phyloP scores from a whole-genome alignment of 108 stramenopile species.

The Skeletonema potamos region DNA sequence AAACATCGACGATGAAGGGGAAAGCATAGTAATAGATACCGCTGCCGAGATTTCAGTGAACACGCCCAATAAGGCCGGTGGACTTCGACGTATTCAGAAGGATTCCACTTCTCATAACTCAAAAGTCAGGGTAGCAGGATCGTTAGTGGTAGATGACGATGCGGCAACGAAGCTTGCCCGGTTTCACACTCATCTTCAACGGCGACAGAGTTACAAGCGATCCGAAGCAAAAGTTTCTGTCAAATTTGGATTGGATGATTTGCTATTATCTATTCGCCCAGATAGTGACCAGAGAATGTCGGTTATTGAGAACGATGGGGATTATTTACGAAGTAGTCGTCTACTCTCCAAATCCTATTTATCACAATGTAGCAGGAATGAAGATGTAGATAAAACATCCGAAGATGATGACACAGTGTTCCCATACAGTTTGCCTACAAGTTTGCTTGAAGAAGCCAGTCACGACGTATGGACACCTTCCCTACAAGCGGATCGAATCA shows the following conservation, averaged over 20 bases:
- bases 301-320: not conserved
- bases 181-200: slow-evolving; percentile 1
- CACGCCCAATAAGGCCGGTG: slow-evolving; percentile 9
- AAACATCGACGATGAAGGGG: not conserved
- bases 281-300: slow-evolving; percentile 7
- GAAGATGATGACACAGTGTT: not conserved
- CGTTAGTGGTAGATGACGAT: not conserved
- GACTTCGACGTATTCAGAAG: slow-evolving; percentile 23
- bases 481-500: not conserved
- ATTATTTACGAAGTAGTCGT: not conserved
- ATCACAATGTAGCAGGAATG: slow-evolving; percentile 2
- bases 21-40: slow-evolving; percentile 7
- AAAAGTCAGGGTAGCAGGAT: slow-evolving; percentile 18
- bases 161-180: not conserved
- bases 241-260: slow-evolving; percentile 24
- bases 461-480: slow-evolving; percentile 30
- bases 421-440: slow-evolving; percentile 24
- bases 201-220: not conserved
- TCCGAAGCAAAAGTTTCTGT: not conserved
- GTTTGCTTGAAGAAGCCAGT: slow-evolving; percentile 31
- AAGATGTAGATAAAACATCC: not conserved
- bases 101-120: slow-evolving; percentile 13
- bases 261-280: slow-evolving; percentile 38
- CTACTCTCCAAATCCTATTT: not conserved
- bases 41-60: slow-evolving; percentile 27